phyloP scores from a whole-genome alignment of 148 eudicot species.

The Mesembryanthemum crystallinum region DNA sequence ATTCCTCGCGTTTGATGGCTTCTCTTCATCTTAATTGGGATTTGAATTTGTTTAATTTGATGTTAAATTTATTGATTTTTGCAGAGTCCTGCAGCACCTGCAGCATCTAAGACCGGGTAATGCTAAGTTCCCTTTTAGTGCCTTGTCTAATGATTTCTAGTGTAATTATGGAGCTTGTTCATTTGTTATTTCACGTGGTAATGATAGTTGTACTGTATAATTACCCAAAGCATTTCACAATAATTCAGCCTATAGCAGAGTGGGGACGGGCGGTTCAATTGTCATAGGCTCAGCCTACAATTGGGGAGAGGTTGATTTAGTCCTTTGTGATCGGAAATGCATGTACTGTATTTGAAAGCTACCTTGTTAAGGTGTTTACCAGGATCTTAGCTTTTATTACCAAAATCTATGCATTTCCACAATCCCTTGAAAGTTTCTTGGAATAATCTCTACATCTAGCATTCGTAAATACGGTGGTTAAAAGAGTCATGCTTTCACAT shows the following conservation, averaged over 20 bases:
- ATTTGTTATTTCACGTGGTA: too few species aligned
- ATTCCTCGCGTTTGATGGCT: background rate
- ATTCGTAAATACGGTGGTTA: too few species aligned
- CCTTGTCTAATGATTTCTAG: background rate
- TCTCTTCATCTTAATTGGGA: background rate
- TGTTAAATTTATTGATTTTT: background rate
- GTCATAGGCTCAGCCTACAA: background rate
- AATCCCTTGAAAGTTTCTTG: too few species aligned
- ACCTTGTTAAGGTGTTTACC: background rate
- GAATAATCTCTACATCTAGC: too few species aligned
- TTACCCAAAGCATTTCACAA: background rate
- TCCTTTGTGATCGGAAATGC: background rate
- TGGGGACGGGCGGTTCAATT: background rate
- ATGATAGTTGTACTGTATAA: too few species aligned
- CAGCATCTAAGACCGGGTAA: conserved; percentile 2
- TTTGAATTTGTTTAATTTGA: background rate
- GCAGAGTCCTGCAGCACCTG: conserved; percentile 8
- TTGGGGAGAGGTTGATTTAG: background rate
- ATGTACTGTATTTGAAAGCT: background rate
- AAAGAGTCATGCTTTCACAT: too few species aligned
- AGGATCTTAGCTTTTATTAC: too few species aligned
- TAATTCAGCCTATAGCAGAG: background rate
- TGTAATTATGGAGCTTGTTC: background rate
- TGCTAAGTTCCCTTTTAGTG: background rate
- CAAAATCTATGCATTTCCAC: too few species aligned